phyloP scores from a whole-genome alignment of 2,329 filamentous ascomycete species.

The Venturia effusa region DNA sequence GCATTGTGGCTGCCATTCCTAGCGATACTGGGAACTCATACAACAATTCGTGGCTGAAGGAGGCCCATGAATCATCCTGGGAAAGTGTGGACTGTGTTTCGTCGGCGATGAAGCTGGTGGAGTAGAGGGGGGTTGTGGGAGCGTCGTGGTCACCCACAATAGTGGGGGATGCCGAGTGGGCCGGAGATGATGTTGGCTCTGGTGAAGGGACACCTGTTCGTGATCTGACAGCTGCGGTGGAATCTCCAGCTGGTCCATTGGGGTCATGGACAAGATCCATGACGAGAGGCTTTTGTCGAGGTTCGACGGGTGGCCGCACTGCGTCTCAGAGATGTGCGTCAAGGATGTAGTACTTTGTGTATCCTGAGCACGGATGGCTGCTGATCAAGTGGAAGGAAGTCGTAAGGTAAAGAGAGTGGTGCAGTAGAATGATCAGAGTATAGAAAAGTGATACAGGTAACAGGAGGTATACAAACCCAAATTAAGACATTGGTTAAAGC shows the following conservation, averaged over 20 bases:
- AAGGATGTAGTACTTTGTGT: background rate
- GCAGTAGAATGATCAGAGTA: too few species aligned
- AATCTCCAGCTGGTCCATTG: background rate
- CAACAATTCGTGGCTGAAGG: slow-evolving; percentile 1
- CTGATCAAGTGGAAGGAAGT: background rate
- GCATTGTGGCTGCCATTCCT: slow-evolving; percentile 1
- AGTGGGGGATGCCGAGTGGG: slow-evolving; percentile 4
- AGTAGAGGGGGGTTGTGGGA: background rate
- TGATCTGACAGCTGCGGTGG: slow-evolving; percentile 1
- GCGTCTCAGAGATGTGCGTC: slow-evolving; percentile 5
- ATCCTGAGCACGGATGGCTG: slow-evolving; percentile 3
- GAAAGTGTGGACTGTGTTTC: background rate
- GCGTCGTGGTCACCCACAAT: background rate
- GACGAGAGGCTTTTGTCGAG: background rate
- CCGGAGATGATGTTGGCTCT: background rate
- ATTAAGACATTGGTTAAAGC: background rate
- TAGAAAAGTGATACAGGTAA: background rate
- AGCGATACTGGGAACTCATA: slow-evolving; percentile 1
- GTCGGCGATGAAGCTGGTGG: slow-evolving; percentile 1
- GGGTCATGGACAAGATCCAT: background rate
- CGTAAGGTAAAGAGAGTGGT: background rate
- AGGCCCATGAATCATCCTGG: background rate
- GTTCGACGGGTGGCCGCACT: background rate
- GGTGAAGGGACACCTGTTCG: background rate
- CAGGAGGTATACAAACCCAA: background rate